phyloP scores from a whole-genome alignment of 495 filamentous ascomycete genomes.

The Penicillium samsonianum region DNA sequence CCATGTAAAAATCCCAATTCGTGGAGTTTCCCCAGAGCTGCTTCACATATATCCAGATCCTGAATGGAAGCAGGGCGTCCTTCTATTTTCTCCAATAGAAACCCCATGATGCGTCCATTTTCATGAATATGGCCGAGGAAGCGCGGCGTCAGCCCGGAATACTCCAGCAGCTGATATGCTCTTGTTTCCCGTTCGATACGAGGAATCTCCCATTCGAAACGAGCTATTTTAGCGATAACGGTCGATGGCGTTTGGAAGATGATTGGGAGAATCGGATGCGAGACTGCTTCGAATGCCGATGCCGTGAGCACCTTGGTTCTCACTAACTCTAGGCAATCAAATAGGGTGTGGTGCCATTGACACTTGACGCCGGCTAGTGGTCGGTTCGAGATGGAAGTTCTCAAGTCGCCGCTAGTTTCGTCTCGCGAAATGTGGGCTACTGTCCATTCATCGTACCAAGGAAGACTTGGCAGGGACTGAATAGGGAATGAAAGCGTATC shows the following conservation, averaged over 20 bases:
- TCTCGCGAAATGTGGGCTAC: constrained; percentile 20
- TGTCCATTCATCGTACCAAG: constrained; percentile 9
- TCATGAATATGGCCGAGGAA: constrained; percentile 1
- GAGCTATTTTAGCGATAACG: constrained; percentile 19
- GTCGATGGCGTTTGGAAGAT: neutral
- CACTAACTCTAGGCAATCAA: constrained; percentile 19
- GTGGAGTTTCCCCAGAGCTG: neutral
- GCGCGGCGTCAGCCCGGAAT: neutral
- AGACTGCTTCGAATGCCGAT: constrained; percentile 18
- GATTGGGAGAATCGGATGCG: constrained; percentile 7
- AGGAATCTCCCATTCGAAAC: constrained; percentile 8
- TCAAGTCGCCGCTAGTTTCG: constrained; percentile 15
- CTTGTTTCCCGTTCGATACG: constrained; percentile 2
- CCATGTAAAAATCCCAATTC: constrained; percentile 15
- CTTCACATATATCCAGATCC: neutral
- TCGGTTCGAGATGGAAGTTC: constrained; percentile 10
- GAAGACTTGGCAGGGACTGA: constrained; percentile 8
- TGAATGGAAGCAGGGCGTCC: constrained; percentile 1
- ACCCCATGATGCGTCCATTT: neutral
- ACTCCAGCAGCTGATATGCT: constrained; percentile 1
- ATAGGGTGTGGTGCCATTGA: constrained; percentile 13
- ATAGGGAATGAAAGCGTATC: constrained; percentile 11
- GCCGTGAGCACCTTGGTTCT: constrained; percentile 19
- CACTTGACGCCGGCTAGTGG: constrained; percentile 10
- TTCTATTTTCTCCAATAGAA: neutral